Conservation (phyloP, 305 asterid species). For the Galium porrigens region DNA sequence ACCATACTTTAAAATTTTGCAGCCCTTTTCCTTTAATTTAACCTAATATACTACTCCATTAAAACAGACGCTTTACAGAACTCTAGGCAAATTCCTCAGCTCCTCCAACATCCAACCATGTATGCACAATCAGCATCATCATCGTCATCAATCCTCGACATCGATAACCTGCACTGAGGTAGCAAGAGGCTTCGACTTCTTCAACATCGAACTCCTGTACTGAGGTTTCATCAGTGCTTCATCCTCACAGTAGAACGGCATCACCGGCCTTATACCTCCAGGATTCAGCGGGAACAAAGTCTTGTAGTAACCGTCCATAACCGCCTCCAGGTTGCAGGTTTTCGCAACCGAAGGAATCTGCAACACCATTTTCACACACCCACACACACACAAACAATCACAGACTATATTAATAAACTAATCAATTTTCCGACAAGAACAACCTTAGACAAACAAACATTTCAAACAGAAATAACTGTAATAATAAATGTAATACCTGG, state of each 20-base stretch:
- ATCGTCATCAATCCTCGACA: not conserved
- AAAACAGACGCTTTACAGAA: not conserved
- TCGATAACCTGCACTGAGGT: not conserved
- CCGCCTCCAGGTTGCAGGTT: constrained; percentile 66
- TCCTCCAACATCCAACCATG: no score
- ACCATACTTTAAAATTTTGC: no score
- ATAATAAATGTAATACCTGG: constrained; percentile 34
- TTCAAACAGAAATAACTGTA: not conserved
- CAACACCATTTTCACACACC: constrained; percentile 8
- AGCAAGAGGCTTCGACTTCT: constrained; percentile 7
- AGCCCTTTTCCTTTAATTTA: no score
- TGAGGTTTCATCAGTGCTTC: constrained; percentile 45
- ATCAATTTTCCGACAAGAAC: not conserved
- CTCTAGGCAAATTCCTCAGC: not conserved
- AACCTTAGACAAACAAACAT: not conserved
- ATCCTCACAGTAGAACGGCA: constrained; percentile 43
- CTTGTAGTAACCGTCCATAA: constrained; percentile 77
- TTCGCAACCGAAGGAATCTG: constrained; percentile 78
- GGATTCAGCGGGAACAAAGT: constrained; percentile 80
- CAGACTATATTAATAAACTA: not conserved
- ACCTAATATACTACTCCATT: no score
- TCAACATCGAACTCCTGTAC: constrained; percentile 32
- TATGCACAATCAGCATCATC: not conserved
- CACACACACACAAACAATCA: not conserved
- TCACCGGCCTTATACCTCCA: constrained; percentile 46